Evolutionary conservation across 2,329 filamentous ascomycete genomes (phyloP).

Genomic region (Clarireedia monteithiana): DNA sequence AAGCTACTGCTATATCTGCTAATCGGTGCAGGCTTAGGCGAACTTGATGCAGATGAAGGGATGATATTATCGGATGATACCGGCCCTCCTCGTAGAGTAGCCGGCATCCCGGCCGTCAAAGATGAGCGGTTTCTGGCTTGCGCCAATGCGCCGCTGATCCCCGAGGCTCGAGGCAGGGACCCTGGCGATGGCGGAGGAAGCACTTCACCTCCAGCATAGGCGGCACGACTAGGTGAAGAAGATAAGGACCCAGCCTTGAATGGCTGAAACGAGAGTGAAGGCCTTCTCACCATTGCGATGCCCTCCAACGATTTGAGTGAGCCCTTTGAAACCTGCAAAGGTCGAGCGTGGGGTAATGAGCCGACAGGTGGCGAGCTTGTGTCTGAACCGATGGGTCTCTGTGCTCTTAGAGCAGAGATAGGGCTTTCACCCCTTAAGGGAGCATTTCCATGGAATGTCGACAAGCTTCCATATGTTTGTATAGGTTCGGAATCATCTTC

Average conservation of each 20-base stretch:
- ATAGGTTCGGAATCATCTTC: conserved; percentile 51
- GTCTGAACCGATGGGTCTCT: conserved; percentile 53
- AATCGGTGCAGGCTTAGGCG: conserved; percentile 71
- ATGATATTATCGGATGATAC: conserved; percentile 52
- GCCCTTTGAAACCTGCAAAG: conserved; percentile 26
- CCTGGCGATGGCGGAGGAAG: conserved; percentile 45
- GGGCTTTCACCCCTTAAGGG: conserved; percentile 73
- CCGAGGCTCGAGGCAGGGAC: conserved; percentile 41
- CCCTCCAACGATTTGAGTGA: conserved; percentile 41
- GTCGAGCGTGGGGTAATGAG: conserved; percentile 36
- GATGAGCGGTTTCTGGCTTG: conserved; percentile 64
- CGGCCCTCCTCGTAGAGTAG: conserved; percentile 61
- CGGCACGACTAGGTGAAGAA: conserved; percentile 59
- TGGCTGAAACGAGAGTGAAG: conserved; percentile 85
- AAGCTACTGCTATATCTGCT: conserved; percentile 92
- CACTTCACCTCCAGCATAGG: conserved; percentile 20
- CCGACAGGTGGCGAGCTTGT: conserved; percentile 48
- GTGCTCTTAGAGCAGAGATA: conserved; percentile 71
- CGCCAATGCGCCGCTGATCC: conserved; percentile 40
- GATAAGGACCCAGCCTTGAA: conserved; percentile 97
- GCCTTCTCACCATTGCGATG: conserved; percentile 50
- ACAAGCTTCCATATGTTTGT: conserved; percentile 82
- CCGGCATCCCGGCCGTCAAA: conserved; percentile 66
- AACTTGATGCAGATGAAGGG: conserved; percentile 62
- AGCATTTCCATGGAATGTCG: conserved; percentile 82